These are phyloP conservation scores for Diaporthe ampelina DNA, from an alignment of 2,329 filamentous ascomycete genomes.

Conservation along the genomic window DNA sequence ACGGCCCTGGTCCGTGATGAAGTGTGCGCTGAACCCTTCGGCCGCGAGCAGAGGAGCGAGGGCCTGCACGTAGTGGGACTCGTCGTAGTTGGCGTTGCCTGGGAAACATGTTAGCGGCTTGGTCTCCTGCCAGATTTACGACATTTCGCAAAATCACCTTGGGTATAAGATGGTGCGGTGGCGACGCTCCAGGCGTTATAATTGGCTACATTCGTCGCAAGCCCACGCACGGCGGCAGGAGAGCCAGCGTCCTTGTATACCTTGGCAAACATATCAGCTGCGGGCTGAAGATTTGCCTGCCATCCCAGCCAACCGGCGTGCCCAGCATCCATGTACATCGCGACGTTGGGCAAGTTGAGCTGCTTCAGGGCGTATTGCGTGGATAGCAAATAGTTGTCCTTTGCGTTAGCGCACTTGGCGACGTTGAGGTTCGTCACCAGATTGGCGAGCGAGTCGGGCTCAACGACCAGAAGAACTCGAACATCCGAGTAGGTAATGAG, in stretches of 20 bases:
- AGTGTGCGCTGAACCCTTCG: conserved; percentile 60
- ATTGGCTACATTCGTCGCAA: conserved; percentile 72
- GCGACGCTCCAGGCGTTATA: conserved; percentile 65
- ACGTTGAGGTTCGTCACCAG: conserved; percentile 68
- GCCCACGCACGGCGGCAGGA: conserved; percentile 64
- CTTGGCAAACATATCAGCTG: conserved; percentile 61
- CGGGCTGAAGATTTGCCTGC: conserved; percentile 65
- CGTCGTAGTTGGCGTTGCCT: conserved; percentile 65
- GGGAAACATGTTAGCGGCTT: conserved; percentile 41
- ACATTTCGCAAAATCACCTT: conserved; percentile 44
- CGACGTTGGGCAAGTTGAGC: conserved; percentile 68
- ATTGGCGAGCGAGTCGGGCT: conserved; percentile 72
- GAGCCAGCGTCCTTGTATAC: conserved; percentile 65
- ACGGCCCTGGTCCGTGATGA: conserved; percentile 67
- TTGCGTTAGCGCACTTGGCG: conserved; percentile 63
- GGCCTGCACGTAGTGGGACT: conserved; percentile 70
- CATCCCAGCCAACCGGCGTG: conserved; percentile 73
- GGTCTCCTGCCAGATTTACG: too few relatives aligned
- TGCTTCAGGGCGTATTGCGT: conserved; percentile 64
- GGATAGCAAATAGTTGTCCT: conserved; percentile 63
- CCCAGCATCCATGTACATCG: conserved; percentile 71
- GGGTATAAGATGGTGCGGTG: conserved; percentile 61
- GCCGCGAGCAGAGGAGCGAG: conserved; percentile 73
- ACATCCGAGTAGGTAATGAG: conserved; percentile 60
- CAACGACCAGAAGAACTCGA: conserved; percentile 60